Base-by-base conservation (phyloP, 2,329 filamentous ascomycete species). In the Hypoxylon sp. region DNA sequence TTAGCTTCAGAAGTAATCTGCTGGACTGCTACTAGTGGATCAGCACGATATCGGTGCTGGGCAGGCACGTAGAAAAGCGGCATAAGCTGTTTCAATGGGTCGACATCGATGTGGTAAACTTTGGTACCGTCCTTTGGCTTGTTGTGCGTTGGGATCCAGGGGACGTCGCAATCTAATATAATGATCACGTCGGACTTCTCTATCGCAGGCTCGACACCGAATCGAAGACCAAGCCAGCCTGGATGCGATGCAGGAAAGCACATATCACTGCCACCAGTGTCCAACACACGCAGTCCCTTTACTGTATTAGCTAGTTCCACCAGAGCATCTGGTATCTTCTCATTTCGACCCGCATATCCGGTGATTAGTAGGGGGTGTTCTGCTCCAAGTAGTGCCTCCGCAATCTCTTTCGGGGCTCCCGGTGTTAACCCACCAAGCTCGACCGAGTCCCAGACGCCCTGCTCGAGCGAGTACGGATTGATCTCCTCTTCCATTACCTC, bases 401-500 rank as follows among this genome's bases (percentile, higher is more conserved):
- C 79, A 34, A 92, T 87, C 3, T 73, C 72, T 41, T 75, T 69
- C 0, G 86, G 77, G 0, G 84, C 86, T 7, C 69, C 66, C 2
- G 70, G 64, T 0, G 80, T 74, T 21, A 85, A 68, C 1, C 74
- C 88, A 2, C 87, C 82, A 0, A 90, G 82, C 63, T 84, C 81
- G 2, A 92, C 82, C 0, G 87, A 79, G 2, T 81, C 78, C 91
- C 90, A 95, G 48, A 83, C 78, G 9, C 77, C 75, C 67, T 89
- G 88, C 12, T 87, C 77, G 4, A 96, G 72, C 1, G 76, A 69
- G 64, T 91, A 91, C 0, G 87, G 87, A 60, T 84, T 77, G 30
- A 96, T 86, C 30, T 95, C 91, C 64, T 92, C 86, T 67, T 94
- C 89, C 84, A 96, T 90, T 1, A 91, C 83, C 70, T 96, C 91